These are phyloP conservation scores for California macrophylla DNA, from an alignment of 441 rosid genomes.

Conservation along the genomic window DNA sequence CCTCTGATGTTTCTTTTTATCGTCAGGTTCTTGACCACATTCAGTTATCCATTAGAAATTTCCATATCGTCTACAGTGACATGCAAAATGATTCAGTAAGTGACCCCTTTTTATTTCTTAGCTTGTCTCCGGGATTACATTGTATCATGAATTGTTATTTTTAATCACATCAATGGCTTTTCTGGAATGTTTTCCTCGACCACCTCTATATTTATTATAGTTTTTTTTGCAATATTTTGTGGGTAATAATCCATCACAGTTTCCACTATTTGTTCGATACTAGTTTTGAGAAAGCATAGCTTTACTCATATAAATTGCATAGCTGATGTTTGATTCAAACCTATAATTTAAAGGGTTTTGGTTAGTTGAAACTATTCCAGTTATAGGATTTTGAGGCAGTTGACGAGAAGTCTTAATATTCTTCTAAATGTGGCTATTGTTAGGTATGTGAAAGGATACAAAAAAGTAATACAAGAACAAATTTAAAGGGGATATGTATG, in stretches of 20 bases:
- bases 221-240: not conserved
- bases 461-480: not conserved
- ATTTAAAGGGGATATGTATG: not conserved
- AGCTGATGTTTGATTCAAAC: not conserved
- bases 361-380: not conserved
- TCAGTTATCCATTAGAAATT: constrained; percentile 68
- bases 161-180: not conserved
- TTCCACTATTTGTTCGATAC: not conserved
- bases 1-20: constrained; percentile 10
- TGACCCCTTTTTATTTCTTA: constrained; percentile 8
- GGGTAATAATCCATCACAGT: not conserved
- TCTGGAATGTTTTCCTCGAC: not conserved
- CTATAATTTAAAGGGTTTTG: not conserved
- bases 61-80: constrained; percentile 57
- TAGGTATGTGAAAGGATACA: not conserved
- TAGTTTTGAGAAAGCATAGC: not conserved
- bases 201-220: not conserved
- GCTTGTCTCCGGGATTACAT: constrained; percentile 4
- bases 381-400: not conserved
- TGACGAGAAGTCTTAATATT: not conserved
- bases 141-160: constrained; percentile 2
- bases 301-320: not conserved
- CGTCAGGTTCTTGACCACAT: constrained; percentile 74
- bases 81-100: constrained; percentile 49
- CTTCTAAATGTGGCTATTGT: not conserved